Evolutionary conservation across 1,139 yeast genomes (phyloP).

Genomic region (Geotrichum phurueaensis): DNA sequence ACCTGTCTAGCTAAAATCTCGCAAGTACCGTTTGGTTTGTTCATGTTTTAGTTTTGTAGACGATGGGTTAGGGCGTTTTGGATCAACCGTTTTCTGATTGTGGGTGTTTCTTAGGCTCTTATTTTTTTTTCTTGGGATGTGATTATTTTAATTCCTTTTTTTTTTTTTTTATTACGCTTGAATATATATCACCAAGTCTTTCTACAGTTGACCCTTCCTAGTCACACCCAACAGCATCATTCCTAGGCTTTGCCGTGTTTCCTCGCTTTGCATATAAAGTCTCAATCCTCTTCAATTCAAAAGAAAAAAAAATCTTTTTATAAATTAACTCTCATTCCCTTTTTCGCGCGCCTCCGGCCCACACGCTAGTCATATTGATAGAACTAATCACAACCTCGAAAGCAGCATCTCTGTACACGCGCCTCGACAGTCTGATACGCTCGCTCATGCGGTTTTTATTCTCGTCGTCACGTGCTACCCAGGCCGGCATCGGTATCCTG

Average conservation of each 20-base stretch:
- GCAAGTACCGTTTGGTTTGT: too few species aligned
- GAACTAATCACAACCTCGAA: neutral
- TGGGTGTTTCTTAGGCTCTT: neutral
- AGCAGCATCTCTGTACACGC: neutral
- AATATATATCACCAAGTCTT: too few species aligned
- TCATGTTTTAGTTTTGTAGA: too few species aligned
- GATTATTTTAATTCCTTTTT: too few species aligned
- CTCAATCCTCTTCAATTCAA: neutral
- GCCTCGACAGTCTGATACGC: slow-evolving; percentile 1
- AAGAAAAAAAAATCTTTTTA: neutral
- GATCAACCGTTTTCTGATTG: neutral
- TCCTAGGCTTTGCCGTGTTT: too few species aligned
- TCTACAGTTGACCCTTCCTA: too few species aligned
- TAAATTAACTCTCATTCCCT: neutral
- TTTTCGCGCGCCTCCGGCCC: neutral
- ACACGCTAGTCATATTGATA: neutral
- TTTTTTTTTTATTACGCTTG: too few species aligned
- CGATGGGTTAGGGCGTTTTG: neutral
- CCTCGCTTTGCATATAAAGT: too few species aligned
- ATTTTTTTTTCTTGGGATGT: neutral
- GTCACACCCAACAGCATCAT: too few species aligned
- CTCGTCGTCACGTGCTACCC: slow-evolving; percentile 26
- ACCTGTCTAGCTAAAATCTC: too few species aligned
- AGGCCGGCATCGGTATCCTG: slow-evolving; percentile 49
- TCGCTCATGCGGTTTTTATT: slow-evolving; percentile 14